phyloP scores from a whole-genome alignment of 2,329 filamentous ascomycete genomes.

The Macrophomina phaseolina region DNA sequence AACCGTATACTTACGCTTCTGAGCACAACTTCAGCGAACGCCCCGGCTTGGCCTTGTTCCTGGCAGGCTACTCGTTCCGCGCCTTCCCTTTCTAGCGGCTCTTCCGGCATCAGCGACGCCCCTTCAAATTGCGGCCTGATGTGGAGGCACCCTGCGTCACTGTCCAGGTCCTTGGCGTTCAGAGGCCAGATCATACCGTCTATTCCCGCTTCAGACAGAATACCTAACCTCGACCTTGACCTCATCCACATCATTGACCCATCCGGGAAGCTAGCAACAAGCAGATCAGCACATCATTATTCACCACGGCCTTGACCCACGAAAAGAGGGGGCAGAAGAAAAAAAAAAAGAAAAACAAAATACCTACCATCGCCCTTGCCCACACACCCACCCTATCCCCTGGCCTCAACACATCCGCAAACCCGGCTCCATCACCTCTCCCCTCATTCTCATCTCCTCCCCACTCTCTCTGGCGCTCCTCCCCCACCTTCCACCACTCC shows the following conservation, averaged over 20 bases:
- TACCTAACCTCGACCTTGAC: slow-evolving; percentile 32
- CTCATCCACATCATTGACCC: slow-evolving; percentile 36
- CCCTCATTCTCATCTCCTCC: slow-evolving; percentile 31
- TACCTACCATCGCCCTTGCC: slow-evolving; percentile 42
- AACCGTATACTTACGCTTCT: too few relatives aligned
- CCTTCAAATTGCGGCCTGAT: too few relatives aligned
- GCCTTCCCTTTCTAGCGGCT: too few relatives aligned
- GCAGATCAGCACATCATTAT: slow-evolving; percentile 23
- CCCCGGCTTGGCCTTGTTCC: too few relatives aligned
- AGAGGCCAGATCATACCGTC: too few relatives aligned
- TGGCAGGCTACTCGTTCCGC: too few relatives aligned
- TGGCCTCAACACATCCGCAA: slow-evolving; percentile 35
- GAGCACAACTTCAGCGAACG: too few relatives aligned
- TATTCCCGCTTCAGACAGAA: slow-evolving; percentile 3
- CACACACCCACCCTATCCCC: slow-evolving; percentile 40
- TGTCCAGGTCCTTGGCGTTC: too few relatives aligned
- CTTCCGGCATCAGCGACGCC: too few relatives aligned
- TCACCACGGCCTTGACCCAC: too few relatives aligned
- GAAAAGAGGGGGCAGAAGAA: background rate
- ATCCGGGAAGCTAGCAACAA: slow-evolving; percentile 36
- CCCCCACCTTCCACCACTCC: slow-evolving; percentile 22
- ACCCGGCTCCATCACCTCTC: slow-evolving; percentile 36
- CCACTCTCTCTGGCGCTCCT: background rate
- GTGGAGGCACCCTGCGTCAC: too few relatives aligned
- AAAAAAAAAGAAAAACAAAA: background rate